Evolutionary conservation across 179 eudicot genomes (phyloP).

Genomic region (Beta lomatogona): DNA sequence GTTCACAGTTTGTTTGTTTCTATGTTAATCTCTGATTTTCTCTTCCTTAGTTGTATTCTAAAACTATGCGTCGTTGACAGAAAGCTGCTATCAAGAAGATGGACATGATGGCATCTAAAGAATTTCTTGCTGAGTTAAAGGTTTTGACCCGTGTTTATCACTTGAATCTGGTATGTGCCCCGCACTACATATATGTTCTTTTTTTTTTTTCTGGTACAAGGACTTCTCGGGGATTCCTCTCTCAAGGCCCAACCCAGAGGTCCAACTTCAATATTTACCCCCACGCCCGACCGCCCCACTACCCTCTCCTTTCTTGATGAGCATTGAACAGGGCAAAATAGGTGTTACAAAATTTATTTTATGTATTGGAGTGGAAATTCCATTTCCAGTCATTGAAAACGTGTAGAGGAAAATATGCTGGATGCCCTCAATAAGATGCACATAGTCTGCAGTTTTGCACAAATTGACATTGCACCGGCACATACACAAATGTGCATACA

Average conservation of each 20-base stretch:
- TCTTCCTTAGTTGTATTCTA: not conserved
- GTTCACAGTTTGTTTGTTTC: not conserved
- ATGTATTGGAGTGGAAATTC: not conserved
- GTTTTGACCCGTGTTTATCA: conserved; percentile 72
- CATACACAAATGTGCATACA: too few species aligned
- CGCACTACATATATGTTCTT: conserved; percentile 3
- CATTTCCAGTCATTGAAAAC: not conserved
- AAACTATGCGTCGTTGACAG: conserved; percentile 30
- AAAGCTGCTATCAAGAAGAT: conserved; percentile 74
- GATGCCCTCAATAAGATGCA: too few species aligned
- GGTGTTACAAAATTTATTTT: too few species aligned
- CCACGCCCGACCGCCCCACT: too few species aligned
- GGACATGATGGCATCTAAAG: conserved; percentile 62
- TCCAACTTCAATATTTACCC: too few species aligned
- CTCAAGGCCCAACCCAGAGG: not conserved
- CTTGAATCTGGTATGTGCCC: conserved; percentile 55
- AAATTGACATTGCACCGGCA: too few species aligned
- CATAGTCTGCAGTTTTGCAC: too few species aligned
- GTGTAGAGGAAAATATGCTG: too few species aligned
- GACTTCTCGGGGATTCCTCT: not conserved
- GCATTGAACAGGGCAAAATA: too few species aligned
- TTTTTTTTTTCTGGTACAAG: too few species aligned
- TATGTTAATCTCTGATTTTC: not conserved
- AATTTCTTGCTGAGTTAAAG: conserved; percentile 65
- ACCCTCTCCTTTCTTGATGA: too few species aligned